A percentile compares a stretch with the other conserved stretches of the same genome.
These are phyloP conservation scores for Paracoccidioides lutzii DNA, from an alignment of 2,329 filamentous ascomycete species.

Conservation along the genomic window DNA sequence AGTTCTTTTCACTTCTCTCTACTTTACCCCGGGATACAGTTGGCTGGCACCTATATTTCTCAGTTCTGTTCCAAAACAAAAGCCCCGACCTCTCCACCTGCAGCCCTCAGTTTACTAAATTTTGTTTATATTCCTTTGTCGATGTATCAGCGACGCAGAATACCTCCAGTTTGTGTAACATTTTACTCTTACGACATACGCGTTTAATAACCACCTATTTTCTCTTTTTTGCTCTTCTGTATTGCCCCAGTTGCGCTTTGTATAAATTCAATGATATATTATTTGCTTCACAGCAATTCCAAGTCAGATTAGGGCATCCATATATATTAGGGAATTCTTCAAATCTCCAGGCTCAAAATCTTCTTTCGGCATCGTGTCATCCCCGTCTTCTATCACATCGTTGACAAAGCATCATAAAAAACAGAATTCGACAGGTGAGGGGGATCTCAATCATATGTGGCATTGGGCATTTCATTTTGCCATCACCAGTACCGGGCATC, in stretches of 20 bases:
- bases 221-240: no score
- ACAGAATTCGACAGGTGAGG: neutral
- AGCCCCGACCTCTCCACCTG: no score
- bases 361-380: no score
- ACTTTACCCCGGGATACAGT: neutral
- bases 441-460: no score
- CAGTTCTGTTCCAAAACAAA: neutral
- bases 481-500: neutral
- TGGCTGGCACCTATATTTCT: neutral
- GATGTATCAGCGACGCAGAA: neutral
- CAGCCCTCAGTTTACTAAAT: neutral
- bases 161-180: neutral
- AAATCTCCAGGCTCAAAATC: no score
- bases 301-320: no score
- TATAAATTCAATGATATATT: no score
- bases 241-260: no score
- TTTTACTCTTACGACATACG: neutral
- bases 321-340: no score
- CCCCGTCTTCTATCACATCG: neutral
- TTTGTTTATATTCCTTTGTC: neutral
- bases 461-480: neutral
- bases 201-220: no score
- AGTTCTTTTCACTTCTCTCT: neutral
- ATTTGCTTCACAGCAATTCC: no score
- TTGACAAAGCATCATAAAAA: neutral